Evolutionary conservation across 1,284 basidiomycete genomes (phyloP).

Genomic region (Cryptococcus sp.): DNA sequence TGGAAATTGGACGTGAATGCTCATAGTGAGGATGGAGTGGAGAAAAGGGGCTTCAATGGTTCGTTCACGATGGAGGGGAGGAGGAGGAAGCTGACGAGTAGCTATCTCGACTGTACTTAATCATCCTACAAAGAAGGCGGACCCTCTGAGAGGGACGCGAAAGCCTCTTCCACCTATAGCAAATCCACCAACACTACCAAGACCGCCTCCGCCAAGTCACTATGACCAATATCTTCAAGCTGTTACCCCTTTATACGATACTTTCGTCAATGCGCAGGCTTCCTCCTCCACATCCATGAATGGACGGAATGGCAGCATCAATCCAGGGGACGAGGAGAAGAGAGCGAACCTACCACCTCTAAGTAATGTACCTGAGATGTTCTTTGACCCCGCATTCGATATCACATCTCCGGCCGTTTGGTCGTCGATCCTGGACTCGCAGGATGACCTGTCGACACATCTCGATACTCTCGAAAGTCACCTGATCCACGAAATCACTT

Average conservation of each 20-base stretch:
- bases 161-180: constrained; percentile 66
- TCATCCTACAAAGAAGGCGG: constrained; percentile 75
- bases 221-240: constrained; percentile 76
- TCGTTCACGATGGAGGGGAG: neutral
- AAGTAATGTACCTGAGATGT: constrained; percentile 71
- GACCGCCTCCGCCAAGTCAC: constrained; percentile 53
- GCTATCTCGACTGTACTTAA: constrained; percentile 75
- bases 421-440: constrained; percentile 61
- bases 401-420: constrained; percentile 83
- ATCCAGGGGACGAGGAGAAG: neutral
- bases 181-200: constrained; percentile 63
- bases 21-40: constrained; percentile 31
- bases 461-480: constrained; percentile 94
- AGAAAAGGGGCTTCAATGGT: constrained; percentile 45
- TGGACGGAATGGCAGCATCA: constrained; percentile 5
- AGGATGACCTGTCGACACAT: constrained; percentile 89
- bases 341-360: constrained; percentile 59
- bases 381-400: constrained; percentile 73
- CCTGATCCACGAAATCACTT: constrained; percentile 85
- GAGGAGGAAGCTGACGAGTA: constrained; percentile 9
- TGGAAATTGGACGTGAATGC: constrained; percentile 43
- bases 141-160: constrained; percentile 76
- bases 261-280: constrained; percentile 31
- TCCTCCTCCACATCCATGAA: constrained; percentile 12
- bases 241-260: constrained; percentile 71